Evolutionary conservation across 169 alveolate species (phyloP).

Genomic region (Plasmodium ovale): DNA sequence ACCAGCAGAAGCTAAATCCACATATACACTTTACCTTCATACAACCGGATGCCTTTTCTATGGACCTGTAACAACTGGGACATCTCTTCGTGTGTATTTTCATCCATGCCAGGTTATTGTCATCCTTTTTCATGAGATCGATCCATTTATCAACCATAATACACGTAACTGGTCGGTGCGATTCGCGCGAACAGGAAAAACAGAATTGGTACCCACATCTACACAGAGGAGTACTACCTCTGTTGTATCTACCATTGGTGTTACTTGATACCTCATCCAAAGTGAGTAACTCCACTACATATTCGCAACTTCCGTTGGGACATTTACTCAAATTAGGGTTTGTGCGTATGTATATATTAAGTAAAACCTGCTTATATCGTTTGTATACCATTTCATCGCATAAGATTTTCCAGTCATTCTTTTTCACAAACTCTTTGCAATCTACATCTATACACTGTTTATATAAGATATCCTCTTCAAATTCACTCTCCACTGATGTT

Average conservation of each 20-base stretch:
- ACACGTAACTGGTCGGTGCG: conserved; percentile 51
- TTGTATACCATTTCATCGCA: conserved; percentile 3
- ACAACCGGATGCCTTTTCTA: conserved; percentile 63
- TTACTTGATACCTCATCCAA: not conserved
- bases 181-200: conserved; percentile 22
- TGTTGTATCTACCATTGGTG: not conserved
- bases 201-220: conserved; percentile 56
- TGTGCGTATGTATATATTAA: conserved; percentile 22
- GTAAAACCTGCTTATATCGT: conserved; percentile 6
- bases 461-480: conserved; percentile 26
- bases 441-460: conserved; percentile 26
- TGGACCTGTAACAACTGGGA: conserved; percentile 46
- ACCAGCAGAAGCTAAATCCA: conserved; percentile 61
- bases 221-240: conserved; percentile 12
- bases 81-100: conserved; percentile 29
- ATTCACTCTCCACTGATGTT: conserved; percentile 26
- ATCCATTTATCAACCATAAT: conserved; percentile 33
- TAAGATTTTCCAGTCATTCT: conserved; percentile 36
- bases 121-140: conserved; percentile 24
- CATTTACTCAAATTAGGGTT: conserved; percentile 36
- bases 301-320: conserved; percentile 16
- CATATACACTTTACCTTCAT: conserved; percentile 66
- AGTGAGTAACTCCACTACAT: conserved; percentile 16
- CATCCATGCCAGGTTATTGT: conserved; percentile 47
- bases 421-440: conserved; percentile 23